Evolutionary conservation across 1,284 basidiomycete genomes (phyloP).

Genomic region (Mycena sp.): DNA sequence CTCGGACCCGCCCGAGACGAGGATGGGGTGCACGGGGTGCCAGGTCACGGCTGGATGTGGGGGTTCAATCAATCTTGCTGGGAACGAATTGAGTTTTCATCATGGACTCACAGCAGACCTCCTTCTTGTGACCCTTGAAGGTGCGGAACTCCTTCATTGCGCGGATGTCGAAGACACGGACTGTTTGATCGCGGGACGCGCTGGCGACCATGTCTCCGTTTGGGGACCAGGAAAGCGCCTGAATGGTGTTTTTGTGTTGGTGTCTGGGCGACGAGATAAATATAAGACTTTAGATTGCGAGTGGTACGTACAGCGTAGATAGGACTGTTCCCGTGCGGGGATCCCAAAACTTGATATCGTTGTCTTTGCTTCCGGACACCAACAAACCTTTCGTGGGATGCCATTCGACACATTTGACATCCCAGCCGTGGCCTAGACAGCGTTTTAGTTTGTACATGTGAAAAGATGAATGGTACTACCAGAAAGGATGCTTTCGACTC

Average conservation of each 20-base stretch:
- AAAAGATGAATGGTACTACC: conserved; percentile 56
- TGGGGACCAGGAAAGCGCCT: conserved; percentile 92
- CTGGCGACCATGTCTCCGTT: conserved; percentile 95
- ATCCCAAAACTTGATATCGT: conserved; percentile 99
- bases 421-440: conserved; percentile 92
- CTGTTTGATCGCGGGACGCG: conserved; percentile 92
- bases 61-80: too few species aligned
- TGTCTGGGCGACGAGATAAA: conserved; percentile 62
- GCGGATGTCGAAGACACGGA: conserved; percentile 97
- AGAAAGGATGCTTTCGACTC: conserved; percentile 87
- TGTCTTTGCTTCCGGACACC: conserved; percentile 96
- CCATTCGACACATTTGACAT: conserved; percentile 99
- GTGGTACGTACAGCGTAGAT: conserved; percentile 77
- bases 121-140: conserved; percentile 95
- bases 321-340: conserved; percentile 89
- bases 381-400: conserved; percentile 96
- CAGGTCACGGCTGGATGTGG: conserved; percentile 80
- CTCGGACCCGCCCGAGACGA: conserved; percentile 94
- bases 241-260: conserved; percentile 97
- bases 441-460: conserved; percentile 34
- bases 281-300: conserved; percentile 2
- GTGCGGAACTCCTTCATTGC: conserved; percentile 95
- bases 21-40: conserved; percentile 94
- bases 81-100: too few species aligned
- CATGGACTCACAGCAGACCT: conserved; percentile 88